These are phyloP conservation scores for Solanum hybrid DNA, from an alignment of 305 asterid species.

Conservation along the genomic window DNA sequence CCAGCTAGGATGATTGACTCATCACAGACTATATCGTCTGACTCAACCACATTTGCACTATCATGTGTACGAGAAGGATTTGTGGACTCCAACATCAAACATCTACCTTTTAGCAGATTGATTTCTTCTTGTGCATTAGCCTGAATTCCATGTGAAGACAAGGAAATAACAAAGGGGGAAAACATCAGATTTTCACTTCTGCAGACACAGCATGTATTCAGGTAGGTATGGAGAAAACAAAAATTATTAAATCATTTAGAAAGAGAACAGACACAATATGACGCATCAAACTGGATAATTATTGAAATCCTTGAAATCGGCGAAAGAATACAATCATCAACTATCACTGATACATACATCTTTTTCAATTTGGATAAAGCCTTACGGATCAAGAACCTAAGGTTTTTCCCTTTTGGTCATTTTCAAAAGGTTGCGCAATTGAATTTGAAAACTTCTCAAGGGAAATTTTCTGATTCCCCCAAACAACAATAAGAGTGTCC, in stretches of 20 bases:
- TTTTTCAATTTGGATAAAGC: not conserved
- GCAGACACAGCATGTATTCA: not conserved
- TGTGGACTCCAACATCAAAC: conserved; percentile 37
- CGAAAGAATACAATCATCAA: not conserved
- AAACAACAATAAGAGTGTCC: not conserved
- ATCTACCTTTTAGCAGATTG: conserved; percentile 28
- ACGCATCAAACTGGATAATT: not conserved
- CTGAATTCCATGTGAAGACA: conserved; percentile 24
- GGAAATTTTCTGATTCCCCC: not conserved
- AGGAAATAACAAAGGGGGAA: not conserved
- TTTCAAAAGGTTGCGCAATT: too few species aligned
- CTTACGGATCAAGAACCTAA: not conserved
- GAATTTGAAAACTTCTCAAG: too few species aligned
- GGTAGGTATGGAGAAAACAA: not conserved
- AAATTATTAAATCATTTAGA: not conserved
- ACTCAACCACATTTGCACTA: conserved; percentile 15
- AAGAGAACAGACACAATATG: not conserved
- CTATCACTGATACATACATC: not conserved
- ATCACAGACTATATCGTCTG: conserved; percentile 24
- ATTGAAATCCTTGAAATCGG: not conserved
- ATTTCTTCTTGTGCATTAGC: conserved; percentile 54
- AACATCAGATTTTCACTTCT: not conserved
- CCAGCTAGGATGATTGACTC: conserved; percentile 63
- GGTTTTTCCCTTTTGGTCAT: not conserved
- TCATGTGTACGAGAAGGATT: conserved; percentile 11